These are phyloP conservation scores for Crepidotus variabilis DNA, from an alignment of 768 basidiomycete genomes.

Conservation along the genomic window DNA sequence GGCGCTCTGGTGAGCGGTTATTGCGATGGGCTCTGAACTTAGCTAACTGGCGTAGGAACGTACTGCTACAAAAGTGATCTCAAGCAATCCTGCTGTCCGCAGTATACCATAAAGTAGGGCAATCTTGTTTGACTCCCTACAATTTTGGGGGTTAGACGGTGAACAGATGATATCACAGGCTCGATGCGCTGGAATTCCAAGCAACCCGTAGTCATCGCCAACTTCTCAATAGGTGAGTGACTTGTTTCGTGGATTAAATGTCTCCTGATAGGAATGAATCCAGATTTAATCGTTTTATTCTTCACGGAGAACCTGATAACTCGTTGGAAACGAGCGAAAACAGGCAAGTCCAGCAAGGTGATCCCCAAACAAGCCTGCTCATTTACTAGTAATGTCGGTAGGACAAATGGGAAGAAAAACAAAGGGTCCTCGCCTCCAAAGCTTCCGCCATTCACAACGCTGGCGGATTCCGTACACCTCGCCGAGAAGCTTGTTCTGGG, in stretches of 20 bases:
- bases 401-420: not conserved
- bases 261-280: not conserved
- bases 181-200: conserved; percentile 64
- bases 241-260: not conserved
- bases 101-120: conserved; percentile 86
- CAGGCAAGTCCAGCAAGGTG: not conserved
- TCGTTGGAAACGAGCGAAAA: conserved; percentile 18
- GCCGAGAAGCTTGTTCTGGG: conserved; percentile 41
- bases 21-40: not conserved
- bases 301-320: conserved; percentile 36
- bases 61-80: conserved; percentile 91
- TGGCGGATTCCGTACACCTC: conserved; percentile 49
- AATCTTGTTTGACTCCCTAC: not conserved
- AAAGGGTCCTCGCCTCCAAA: conserved; percentile 1
- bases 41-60: conserved; percentile 28
- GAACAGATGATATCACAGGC: conserved; percentile 31
- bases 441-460: conserved; percentile 31
- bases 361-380: too few relatives aligned
- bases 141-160: not conserved
- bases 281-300: conserved; percentile 74
- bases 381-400: not conserved
- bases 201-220: conserved; percentile 75
- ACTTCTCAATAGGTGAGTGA: conserved; percentile 58
- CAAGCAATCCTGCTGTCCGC: conserved; percentile 81
- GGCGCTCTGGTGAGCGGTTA: conserved; percentile 55